Evolutionary conservation across 768 basidiomycete genomes (phyloP).

Genomic region (Xanthoconium stramineum): DNA sequence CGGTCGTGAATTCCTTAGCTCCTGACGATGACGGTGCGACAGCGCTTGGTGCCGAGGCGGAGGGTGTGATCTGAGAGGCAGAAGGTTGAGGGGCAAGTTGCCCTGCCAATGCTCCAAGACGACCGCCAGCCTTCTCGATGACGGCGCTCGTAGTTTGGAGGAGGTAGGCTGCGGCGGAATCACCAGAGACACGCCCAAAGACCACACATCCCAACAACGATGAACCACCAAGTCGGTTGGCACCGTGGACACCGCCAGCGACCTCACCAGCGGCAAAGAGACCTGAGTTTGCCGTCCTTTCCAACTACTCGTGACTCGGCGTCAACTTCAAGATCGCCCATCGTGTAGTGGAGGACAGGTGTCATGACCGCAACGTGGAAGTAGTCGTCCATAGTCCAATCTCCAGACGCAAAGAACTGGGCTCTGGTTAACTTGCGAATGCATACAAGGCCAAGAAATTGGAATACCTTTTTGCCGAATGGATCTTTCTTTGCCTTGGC

Average conservation of each 20-base stretch:
- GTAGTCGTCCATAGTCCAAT: slow-evolving; percentile 84
- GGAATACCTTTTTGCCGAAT: slow-evolving; percentile 90
- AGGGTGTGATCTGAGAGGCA: slow-evolving; percentile 38
- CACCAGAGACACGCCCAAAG: slow-evolving; percentile 93
- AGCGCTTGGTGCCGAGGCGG: slow-evolving; percentile 34
- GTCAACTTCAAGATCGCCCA: slow-evolving; percentile 98
- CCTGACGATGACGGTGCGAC: slow-evolving; percentile 32
- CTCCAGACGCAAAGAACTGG: slow-evolving; percentile 72
- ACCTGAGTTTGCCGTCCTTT: slow-evolving; percentile 72
- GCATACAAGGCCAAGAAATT: background rate
- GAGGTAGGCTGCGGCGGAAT: slow-evolving; percentile 89
- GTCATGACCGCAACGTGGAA: slow-evolving; percentile 98
- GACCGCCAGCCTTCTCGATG: slow-evolving; percentile 74
- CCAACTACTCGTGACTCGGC: slow-evolving; percentile 78
- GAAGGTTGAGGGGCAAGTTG: slow-evolving; percentile 53
- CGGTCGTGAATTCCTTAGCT: slow-evolving; percentile 38
- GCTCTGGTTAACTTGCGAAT: background rate
- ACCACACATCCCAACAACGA: slow-evolving; percentile 96
- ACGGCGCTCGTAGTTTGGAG: slow-evolving; percentile 66
- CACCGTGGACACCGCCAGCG: slow-evolving; percentile 96
- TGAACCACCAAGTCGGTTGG: slow-evolving; percentile 93
- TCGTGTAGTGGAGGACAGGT: slow-evolving; percentile 96
- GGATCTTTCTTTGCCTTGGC: slow-evolving; percentile 86
- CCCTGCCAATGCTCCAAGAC: slow-evolving; percentile 71
- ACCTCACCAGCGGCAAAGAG: slow-evolving; percentile 96